Conservation (phyloP, 208 protist genomes). For the Crithidia sp. region DNA sequence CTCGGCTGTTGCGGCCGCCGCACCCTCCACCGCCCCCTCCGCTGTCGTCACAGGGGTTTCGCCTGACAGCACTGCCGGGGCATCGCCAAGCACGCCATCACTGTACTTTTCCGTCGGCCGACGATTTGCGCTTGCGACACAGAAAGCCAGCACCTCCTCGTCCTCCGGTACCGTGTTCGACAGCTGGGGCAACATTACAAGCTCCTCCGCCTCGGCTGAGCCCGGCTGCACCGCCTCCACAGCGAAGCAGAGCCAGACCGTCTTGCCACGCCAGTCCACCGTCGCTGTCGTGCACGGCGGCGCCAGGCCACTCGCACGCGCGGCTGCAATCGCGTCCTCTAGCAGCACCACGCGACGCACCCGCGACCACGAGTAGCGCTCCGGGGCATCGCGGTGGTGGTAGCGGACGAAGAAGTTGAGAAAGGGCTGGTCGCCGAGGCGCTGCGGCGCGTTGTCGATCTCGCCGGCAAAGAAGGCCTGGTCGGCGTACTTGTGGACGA, state of each 20-base stretch:
- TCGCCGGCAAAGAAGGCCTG: constrained; percentile 57
- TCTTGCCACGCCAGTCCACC: constrained; percentile 61
- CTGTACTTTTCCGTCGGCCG: constrained; percentile 36
- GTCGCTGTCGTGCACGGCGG: constrained; percentile 12
- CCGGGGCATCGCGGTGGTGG: constrained; percentile 47
- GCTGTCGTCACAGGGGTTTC: not conserved
- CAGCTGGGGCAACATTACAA: constrained; percentile 55
- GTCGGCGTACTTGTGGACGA: constrained; percentile 71
- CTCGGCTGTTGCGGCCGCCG: not conserved
- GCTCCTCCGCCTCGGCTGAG: constrained; percentile 25
- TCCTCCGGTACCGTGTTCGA: constrained; percentile 60
- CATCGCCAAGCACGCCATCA: constrained; percentile 29
- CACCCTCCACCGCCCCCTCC: not conserved
- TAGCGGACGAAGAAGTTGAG: constrained; percentile 79
- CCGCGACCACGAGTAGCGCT: constrained; percentile 65
- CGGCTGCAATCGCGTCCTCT: constrained; percentile 20
- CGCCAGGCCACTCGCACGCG: not conserved
- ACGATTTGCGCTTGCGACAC: constrained; percentile 32
- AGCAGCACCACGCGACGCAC: constrained; percentile 42
- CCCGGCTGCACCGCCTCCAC: constrained; percentile 38
- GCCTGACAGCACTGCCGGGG: constrained; percentile 5
- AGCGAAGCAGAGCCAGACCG: constrained; percentile 58
- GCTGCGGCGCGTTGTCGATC: constrained; percentile 42
- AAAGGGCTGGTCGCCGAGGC: constrained; percentile 40
- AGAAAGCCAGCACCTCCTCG: constrained; percentile 68